Percentiles rank a stretch among this genome's conserved stretches.
Conservation (phyloP, 2,329 filamentous ascomycete species). For the Ceratocystiopsis brevicomis region DNA sequence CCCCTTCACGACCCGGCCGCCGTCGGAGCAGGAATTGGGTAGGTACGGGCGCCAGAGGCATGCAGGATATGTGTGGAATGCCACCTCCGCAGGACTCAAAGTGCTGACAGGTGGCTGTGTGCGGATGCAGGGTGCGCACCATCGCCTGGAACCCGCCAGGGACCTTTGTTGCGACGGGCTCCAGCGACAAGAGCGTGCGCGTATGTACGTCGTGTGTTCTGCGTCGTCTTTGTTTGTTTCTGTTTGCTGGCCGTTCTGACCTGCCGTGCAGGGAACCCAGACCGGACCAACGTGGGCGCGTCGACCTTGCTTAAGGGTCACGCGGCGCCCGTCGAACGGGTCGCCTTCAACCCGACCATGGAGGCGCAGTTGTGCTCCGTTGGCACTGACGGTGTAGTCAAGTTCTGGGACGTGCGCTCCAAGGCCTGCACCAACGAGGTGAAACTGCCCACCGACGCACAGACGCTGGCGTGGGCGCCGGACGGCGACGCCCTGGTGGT, state of each 20-base stretch:
- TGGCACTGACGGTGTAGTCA: conserved; percentile 53
- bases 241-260: not conserved
- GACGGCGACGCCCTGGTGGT: conserved; percentile 52
- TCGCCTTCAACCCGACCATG: conserved; percentile 59
- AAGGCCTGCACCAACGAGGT: conserved; percentile 54
- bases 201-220: conserved; percentile 34
- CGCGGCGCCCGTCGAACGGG: conserved; percentile 46
- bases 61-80: conserved; percentile 1
- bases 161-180: conserved; percentile 65
- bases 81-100: not conserved
- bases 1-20: conserved; percentile 6
- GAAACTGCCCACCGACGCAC: conserved; percentile 44
- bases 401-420: conserved; percentile 64
- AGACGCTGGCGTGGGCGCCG: conserved; percentile 56
- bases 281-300: conserved; percentile 52
- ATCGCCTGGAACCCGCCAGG: conserved; percentile 83
- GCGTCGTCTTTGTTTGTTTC: not conserved
- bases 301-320: conserved; percentile 60
- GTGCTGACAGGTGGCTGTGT: not conserved
- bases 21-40: not conserved
- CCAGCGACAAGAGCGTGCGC: conserved; percentile 48
- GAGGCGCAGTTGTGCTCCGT: conserved; percentile 62
- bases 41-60: not conserved
- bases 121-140: conserved; percentile 41
- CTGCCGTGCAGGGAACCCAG: conserved; percentile 43